These are phyloP conservation scores for Triticum turgidum DNA, from an alignment of 176 grass and related monocot genomes.

Conservation along the genomic window DNA sequence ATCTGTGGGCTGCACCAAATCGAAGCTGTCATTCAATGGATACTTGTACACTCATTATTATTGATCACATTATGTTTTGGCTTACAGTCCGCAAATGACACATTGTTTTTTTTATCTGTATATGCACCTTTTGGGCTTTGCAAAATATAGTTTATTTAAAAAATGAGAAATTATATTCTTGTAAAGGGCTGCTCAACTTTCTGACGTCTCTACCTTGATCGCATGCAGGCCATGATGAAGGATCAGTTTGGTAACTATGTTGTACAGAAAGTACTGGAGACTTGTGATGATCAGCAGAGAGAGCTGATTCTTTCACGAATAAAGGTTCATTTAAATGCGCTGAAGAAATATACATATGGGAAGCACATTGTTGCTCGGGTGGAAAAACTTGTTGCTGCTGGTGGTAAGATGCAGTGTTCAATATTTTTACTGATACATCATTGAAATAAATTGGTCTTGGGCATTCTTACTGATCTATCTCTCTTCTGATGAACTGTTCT, in stretches of 20 bases:
- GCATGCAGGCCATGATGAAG: constrained; percentile 79
- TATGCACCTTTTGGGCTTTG: background rate
- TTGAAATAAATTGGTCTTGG: background rate
- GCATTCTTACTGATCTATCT: background rate
- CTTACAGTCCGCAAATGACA: background rate
- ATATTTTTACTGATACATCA: background rate
- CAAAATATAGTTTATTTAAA: background rate
- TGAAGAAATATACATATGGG: constrained; percentile 91
- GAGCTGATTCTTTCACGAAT: constrained; percentile 73
- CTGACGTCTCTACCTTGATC: background rate
- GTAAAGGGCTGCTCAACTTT: background rate
- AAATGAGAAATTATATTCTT: background rate
- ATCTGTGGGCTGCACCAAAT: background rate
- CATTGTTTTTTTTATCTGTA: background rate
- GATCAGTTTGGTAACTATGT: constrained; percentile 86
- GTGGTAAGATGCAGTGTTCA: constrained; percentile 44
- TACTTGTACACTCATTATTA: background rate
- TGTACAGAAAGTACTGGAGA: constrained; percentile 89
- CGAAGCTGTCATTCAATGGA: background rate
- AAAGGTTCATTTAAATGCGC: constrained; percentile 77
- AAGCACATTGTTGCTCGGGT: constrained; percentile 86
- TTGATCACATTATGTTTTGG: background rate
- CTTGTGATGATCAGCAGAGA: constrained; percentile 73
- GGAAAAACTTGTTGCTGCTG: constrained; percentile 78
- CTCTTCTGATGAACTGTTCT: background rate